A percentile compares a stretch with the other conserved stretches of the same genome.
These are phyloP conservation scores for Petunia secreta DNA, from an alignment of 257 asterid genomes.

Conservation along the genomic window DNA sequence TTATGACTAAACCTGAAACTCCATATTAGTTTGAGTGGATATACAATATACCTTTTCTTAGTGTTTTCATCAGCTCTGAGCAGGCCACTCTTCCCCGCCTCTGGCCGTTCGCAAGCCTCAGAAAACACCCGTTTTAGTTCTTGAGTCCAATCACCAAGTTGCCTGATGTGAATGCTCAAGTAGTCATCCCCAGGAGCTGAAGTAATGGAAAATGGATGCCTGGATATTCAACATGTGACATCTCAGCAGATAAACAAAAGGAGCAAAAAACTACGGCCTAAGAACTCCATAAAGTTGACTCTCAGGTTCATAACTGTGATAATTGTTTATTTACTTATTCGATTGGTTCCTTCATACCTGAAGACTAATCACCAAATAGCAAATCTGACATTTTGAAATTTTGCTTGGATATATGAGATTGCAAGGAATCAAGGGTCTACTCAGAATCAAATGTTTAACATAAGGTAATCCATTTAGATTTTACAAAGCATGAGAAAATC, in stretches of 20 bases:
- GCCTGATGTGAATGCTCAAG: slow-evolving; percentile 92
- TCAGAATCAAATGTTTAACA: slow-evolving; percentile 14
- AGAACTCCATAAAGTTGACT: neutral
- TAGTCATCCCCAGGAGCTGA: slow-evolving; percentile 95
- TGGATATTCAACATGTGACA: slow-evolving; percentile 33
- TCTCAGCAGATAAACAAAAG: slow-evolving; percentile 11
- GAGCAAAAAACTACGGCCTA: neutral
- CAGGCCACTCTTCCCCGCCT: slow-evolving; percentile 80
- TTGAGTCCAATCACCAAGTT: slow-evolving; percentile 95
- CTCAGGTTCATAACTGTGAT: neutral
- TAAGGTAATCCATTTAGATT: neutral
- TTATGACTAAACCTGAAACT: slow-evolving; percentile 7
- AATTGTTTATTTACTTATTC: neutral
- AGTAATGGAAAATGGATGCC: slow-evolving; percentile 98
- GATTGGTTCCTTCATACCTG: neutral
- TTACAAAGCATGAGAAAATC: slow-evolving; percentile 6
- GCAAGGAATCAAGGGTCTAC: too few species aligned
- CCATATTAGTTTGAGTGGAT: neutral
- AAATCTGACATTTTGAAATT: too few species aligned
- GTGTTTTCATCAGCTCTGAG: slow-evolving; percentile 92
- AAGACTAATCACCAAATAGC: too few species aligned
- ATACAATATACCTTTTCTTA: slow-evolving; percentile 57
- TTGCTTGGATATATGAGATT: neutral
- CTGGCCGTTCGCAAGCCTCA: slow-evolving; percentile 81
- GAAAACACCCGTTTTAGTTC: slow-evolving; percentile 87